Conservation (phyloP, 345 rosid species). For the Citrus maxima region DNA sequence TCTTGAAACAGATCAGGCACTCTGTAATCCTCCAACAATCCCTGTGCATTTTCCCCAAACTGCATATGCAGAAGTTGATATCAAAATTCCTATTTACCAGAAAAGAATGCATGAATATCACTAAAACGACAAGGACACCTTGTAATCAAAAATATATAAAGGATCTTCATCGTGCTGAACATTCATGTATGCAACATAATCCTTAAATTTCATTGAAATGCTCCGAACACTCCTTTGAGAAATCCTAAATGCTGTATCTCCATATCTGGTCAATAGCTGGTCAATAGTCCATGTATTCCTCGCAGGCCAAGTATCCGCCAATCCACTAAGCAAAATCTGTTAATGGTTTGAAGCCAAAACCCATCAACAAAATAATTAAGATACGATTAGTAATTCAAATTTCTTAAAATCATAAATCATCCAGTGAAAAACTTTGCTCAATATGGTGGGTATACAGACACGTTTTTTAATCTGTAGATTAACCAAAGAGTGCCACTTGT, state of each 20-base stretch:
- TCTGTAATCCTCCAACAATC: conserved; percentile 69
- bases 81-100: background rate
- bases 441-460: too few species aligned
- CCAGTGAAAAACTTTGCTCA: too few species aligned
- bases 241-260: conserved; percentile 68
- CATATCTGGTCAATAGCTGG: conserved; percentile 54
- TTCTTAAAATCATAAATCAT: background rate
- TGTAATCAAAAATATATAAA: conserved; percentile 85
- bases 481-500: too few species aligned
- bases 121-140: conserved; percentile 35
- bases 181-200: conserved; percentile 73
- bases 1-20: conserved; percentile 88
- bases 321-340: conserved; percentile 79
- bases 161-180: conserved; percentile 95
- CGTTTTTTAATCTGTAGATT: too few species aligned
- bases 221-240: conserved; percentile 75
- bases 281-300: conserved; percentile 78
- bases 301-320: conserved; percentile 90
- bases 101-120: background rate
- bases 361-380: conserved; percentile 9
- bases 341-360: conserved; percentile 8
- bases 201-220: conserved; percentile 70
- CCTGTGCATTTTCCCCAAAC: conserved; percentile 87
- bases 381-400: background rate
- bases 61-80: conserved; percentile 30